Percentiles rank a stretch among this genome's conserved stretches.
Conservation (phyloP, 164 flowering plant genomes). For the Umbilicus rupestris region DNA sequence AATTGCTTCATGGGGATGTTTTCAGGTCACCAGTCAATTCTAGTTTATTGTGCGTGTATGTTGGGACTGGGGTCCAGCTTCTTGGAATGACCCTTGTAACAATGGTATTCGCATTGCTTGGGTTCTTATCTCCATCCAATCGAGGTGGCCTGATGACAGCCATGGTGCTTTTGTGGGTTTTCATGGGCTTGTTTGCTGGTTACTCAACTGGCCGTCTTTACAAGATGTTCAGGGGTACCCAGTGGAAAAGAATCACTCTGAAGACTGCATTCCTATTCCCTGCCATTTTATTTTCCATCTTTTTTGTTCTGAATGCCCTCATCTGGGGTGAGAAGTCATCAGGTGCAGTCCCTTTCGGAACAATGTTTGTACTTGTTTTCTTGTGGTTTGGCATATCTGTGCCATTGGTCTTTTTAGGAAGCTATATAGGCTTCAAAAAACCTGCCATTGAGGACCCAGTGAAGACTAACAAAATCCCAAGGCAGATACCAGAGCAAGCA, state of each 20-base stretch:
- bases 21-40: conserved; percentile 6
- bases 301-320: background rate
- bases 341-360: conserved; percentile 2
- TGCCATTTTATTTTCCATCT: background rate
- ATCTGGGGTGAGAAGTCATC: conserved; percentile 7
- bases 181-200: conserved; percentile 6
- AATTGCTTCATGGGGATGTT: conserved; percentile 2
- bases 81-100: conserved; percentile 5
- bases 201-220: conserved; percentile 2
- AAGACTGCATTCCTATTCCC: conserved; percentile 2
- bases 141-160: conserved; percentile 4
- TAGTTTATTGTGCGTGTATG: background rate
- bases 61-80: conserved; percentile 8
- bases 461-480: conserved; percentile 3
- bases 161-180: conserved; percentile 5
- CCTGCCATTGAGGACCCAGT: conserved; percentile 4
- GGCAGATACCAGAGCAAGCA: conserved; percentile 1
- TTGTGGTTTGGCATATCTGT: conserved; percentile 7
- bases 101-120: conserved; percentile 2
- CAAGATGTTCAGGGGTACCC: conserved; percentile 4
- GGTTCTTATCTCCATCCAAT: conserved; percentile 5
- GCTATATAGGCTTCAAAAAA: background rate
- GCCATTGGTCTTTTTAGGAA: background rate
- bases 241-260: conserved; percentile 5
- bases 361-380: conserved; percentile 1